phyloP scores from a whole-genome alignment of 306 rosid species.

The Trifolium subterraneum region DNA sequence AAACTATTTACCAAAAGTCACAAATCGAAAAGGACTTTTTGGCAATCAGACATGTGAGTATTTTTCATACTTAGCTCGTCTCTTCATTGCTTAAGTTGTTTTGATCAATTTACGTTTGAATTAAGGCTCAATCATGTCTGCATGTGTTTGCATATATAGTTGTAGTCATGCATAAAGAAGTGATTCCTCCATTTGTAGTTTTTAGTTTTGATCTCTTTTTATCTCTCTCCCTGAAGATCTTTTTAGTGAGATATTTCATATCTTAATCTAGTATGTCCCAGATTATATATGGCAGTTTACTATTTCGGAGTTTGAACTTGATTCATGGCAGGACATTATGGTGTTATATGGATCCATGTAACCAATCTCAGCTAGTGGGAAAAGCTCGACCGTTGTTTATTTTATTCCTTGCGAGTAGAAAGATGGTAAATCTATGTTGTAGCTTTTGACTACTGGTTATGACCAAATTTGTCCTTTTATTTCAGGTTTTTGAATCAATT shows the following conservation, averaged over 20 bases:
- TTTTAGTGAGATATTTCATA: slow-evolving; percentile 11
- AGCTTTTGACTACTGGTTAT: slow-evolving; percentile 29
- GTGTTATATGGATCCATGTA: background rate
- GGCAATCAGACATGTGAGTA: slow-evolving; percentile 57
- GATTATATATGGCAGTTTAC: background rate
- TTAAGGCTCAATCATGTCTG: background rate
- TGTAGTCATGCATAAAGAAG: slow-evolving; percentile 1
- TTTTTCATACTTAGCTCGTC: slow-evolving; percentile 24
- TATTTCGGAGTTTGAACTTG: slow-evolving; percentile 10
- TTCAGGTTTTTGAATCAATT: slow-evolving; percentile 60
- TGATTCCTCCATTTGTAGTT: background rate
- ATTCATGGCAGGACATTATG: background rate
- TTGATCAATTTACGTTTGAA: slow-evolving; percentile 19
- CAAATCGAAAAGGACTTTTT: slow-evolving; percentile 63
- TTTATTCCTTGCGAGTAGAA: slow-evolving; percentile 29
- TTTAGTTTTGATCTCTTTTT: slow-evolving; percentile 1
- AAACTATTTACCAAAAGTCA: slow-evolving; percentile 64
- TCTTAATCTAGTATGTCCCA: slow-evolving; percentile 1
- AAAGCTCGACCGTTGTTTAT: background rate
- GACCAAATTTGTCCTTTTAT: slow-evolving; percentile 24
- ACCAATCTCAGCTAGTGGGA: background rate
- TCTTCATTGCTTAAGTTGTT: slow-evolving; percentile 9
- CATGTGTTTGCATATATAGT: background rate
- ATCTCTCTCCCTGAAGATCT: background rate
- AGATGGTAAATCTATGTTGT: background rate